phyloP scores from a whole-genome alignment of 306 rosid species.

The Canavalia ensiformis region DNA sequence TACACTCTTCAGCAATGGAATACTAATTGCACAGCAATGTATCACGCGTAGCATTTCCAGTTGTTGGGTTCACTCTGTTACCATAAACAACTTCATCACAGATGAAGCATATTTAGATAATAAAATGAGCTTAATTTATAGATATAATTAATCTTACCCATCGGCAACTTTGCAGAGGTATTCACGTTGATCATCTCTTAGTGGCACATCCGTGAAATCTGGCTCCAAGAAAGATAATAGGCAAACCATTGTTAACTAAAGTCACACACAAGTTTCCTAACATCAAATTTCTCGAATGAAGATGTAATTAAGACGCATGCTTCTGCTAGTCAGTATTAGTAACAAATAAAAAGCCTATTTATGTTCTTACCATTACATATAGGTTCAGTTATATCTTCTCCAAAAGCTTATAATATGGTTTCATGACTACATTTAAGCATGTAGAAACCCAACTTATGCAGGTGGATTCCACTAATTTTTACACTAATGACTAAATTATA shows the following conservation, averaged over 20 bases:
- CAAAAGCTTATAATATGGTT: background rate
- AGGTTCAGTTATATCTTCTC: background rate
- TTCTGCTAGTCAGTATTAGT: background rate
- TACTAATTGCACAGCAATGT: conserved; percentile 83
- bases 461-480: background rate
- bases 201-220: conserved; percentile 97
- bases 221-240: conserved; percentile 45
- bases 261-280: background rate
- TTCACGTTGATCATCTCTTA: conserved; percentile 92
- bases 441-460: conserved; percentile 5
- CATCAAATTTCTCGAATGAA: conserved; percentile 27
- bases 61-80: conserved; percentile 82
- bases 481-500: background rate
- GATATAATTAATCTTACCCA: conserved; percentile 60
- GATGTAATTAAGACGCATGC: background rate
- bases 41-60: conserved; percentile 92
- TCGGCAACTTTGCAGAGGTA: conserved; percentile 93
- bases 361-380: background rate
- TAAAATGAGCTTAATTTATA: background rate
- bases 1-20: conserved; percentile 36
- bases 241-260: conserved; percentile 27
- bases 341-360: background rate
- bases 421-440: background rate
- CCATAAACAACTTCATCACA: conserved; percentile 45
- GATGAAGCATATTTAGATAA: conserved; percentile 37